Evolutionary conservation across 495 filamentous ascomycete species (phyloP).

Genomic region (Rusavskia elegans): DNA sequence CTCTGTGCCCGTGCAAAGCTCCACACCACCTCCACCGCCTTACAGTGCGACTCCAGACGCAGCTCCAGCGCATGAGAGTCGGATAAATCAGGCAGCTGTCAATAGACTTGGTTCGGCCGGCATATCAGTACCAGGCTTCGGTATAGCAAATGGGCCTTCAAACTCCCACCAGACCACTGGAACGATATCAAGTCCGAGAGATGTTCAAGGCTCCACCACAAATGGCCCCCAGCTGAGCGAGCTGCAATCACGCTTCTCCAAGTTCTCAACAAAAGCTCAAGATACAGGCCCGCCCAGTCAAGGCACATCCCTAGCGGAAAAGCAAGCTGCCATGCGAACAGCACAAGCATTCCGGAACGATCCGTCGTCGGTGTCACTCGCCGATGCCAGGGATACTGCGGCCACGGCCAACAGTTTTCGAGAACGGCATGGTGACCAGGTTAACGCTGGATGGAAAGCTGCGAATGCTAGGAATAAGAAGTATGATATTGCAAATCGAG

Average conservation of each 20-base stretch:
- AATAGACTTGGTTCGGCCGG: constrained; percentile 59
- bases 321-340: constrained; percentile 43
- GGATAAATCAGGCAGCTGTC: constrained; percentile 51
- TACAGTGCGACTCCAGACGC: constrained; percentile 24
- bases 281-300: constrained; percentile 18
- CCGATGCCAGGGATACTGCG: constrained; percentile 36
- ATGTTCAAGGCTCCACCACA: constrained; percentile 8
- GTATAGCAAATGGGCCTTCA: constrained; percentile 38
- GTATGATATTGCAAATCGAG: constrained; percentile 17
- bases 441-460: constrained; percentile 46
- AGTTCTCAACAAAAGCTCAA: constrained; percentile 28
- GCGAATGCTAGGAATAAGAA: constrained; percentile 40
- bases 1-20: constrained; percentile 23
- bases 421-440: constrained; percentile 55
- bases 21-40: constrained; percentile 35
- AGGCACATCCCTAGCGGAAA: constrained; percentile 46
- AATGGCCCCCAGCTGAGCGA: constrained; percentile 35
- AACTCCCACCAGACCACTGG: background rate
- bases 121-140: constrained; percentile 66
- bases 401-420: constrained; percentile 57
- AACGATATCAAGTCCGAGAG: background rate
- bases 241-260: constrained; percentile 52
- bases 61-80: constrained; percentile 17
- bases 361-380: constrained; percentile 39
- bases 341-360: constrained; percentile 37